Base-by-base conservation (phyloP, 768 basidiomycete genomes). In the Termitomyces sp. region DNA sequence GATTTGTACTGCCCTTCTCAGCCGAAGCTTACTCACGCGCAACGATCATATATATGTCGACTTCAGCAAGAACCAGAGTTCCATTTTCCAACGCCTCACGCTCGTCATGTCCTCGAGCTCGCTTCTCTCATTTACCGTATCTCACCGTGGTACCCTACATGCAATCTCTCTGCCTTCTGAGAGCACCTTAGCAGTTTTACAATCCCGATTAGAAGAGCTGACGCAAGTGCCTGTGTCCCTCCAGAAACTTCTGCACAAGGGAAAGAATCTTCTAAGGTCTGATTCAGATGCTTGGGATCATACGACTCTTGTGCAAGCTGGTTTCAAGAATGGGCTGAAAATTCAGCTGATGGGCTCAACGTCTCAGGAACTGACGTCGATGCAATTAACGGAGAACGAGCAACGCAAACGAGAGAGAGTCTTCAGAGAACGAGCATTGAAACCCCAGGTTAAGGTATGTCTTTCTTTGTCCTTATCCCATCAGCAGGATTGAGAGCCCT, bases 181-280 rank as follows among this genome's bases (percentile, higher is more conserved):
- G 41, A 73, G 72, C 47, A 78, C 86, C 3, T 63, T 91, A n/a
- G 67, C 72, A 2, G 65, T 63, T 10, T 72, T 92, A 2, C 78
- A 84, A 52, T 61, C 71, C 1, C 75, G 66, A 30, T 65, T 91
- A 4, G 81, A 86, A 64, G 78, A 83, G 60, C 75, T 89, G 28
- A 91, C 88, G 2, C 74, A 76, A 25, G 84, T 91, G 11, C 86
- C 88, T 0, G 76, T 82, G 3, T 66, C 76, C 3, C 70, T 84
- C 40, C 89, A 91, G 72, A 92, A 91, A 63, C 73, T 91, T 41
- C 67, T 91, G 9, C 86, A 79, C 72, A 88, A 83, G 65, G 87
- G 89, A 34, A 90, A 86, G 75, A 78, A 73, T 50, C 54, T 68
- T 11, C 17, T 61, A 21, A 52, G 46, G 39, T 35, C 47, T 7